Conservation (phyloP, 495 filamentous ascomycete species). For the Xanthoparmelia taractica region DNA sequence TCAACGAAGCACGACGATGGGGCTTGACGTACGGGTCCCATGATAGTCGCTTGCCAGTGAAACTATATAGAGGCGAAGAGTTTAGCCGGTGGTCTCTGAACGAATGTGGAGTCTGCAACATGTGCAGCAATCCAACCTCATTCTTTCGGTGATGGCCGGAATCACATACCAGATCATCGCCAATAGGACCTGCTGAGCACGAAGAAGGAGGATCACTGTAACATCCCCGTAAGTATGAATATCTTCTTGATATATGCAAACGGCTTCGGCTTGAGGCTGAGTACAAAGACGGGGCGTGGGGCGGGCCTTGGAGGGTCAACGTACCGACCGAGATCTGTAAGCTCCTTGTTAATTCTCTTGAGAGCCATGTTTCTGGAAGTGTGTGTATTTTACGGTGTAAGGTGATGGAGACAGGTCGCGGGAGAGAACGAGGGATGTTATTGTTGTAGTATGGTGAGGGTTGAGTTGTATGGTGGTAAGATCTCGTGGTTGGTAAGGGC, state of each 20-base stretch:
- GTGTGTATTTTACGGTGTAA: neutral
- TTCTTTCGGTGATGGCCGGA: constrained; percentile 15
- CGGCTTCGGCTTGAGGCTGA: constrained; percentile 6
- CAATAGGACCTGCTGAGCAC: constrained; percentile 92
- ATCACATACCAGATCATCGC: constrained; percentile 88
- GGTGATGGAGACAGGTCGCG: neutral
- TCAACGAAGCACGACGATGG: constrained; percentile 1
- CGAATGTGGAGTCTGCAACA: neutral
- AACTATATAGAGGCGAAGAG: constrained; percentile 51
- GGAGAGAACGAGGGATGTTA: neutral
- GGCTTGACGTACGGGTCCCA: constrained; percentile 83
- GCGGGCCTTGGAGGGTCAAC: constrained; percentile 22
- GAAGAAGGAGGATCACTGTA: constrained; percentile 93
- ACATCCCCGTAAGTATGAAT: constrained; percentile 5
- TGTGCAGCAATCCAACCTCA: constrained; percentile 1
- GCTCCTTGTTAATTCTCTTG: constrained; percentile 99
- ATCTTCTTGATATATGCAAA: neutral
- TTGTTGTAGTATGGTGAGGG: neutral
- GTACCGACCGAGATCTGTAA: constrained; percentile 98
- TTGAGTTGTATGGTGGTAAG: neutral
- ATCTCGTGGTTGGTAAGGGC: neutral
- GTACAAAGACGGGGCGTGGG: neutral
- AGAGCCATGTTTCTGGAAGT: constrained; percentile 68
- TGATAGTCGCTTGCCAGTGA: constrained; percentile 99
- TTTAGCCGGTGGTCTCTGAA: neutral